phyloP scores from a whole-genome alignment of 345 rosid genomes.

The Eutrema heterophyllum region DNA sequence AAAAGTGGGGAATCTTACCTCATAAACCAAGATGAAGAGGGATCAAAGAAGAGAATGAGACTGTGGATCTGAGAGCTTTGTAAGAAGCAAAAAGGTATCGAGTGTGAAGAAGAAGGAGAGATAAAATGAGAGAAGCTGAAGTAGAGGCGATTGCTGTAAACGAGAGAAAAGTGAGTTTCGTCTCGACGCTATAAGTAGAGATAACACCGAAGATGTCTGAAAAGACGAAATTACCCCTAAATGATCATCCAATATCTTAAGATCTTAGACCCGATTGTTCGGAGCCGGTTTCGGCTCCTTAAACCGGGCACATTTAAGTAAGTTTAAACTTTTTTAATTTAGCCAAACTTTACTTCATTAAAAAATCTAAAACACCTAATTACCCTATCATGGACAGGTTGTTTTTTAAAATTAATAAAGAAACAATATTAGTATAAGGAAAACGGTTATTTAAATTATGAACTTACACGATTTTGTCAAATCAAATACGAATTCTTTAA shows the following conservation, averaged over 20 bases:
- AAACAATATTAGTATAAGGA: too few species aligned
- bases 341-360: too few species aligned
- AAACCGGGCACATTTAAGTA: too few species aligned
- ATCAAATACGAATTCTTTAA: too few species aligned
- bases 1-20: constrained; percentile 19
- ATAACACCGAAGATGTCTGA: not conserved
- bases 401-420: too few species aligned
- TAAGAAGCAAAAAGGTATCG: not conserved
- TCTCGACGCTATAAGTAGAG: constrained; percentile 7
- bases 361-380: too few species aligned
- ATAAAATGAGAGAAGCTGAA: not conserved
- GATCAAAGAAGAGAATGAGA: constrained; percentile 29
- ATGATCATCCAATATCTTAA: not conserved
- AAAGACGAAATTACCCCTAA: not conserved
- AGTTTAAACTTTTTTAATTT: too few species aligned
- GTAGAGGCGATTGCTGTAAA: not conserved
- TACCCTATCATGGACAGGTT: too few species aligned
- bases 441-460: too few species aligned
- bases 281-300: too few species aligned
- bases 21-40: constrained; percentile 41
- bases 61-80: constrained; percentile 18
- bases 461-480: too few species aligned
- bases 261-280: too few species aligned
- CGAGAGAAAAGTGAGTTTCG: not conserved
- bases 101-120: not conserved